Base-by-base conservation (phyloP, 768 basidiomycete genomes). In the Hypsizygus marmoreus region DNA sequence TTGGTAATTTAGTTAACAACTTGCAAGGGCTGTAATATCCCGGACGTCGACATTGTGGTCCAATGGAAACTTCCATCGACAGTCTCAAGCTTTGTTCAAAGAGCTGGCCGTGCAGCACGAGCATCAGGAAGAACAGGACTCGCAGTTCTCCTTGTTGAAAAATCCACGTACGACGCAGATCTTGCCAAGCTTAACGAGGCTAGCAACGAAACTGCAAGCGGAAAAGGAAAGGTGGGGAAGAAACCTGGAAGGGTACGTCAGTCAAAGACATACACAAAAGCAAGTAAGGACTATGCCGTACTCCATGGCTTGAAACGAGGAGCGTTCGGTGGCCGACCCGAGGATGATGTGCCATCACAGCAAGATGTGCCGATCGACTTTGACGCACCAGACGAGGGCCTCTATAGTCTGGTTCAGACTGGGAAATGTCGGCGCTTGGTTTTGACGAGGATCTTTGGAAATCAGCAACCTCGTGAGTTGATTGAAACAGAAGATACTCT, bases 61-160 rank as follows among this genome's bases (percentile, higher is more conserved):
- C 70, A 71, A 31, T 73, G 69, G 69, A 71, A 68, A 25, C 16
- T 62, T 1, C 63, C 71, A 0, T 17, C 44, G 5, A 57, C 54
- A 5, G 16, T 70, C 0, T 69, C 65, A 0, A 48, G 56, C 6
- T 72, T 55, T 26, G 55, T 69, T 0, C 68, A 68, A 43, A 54
- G 66, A 1, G 68, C 67, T 0, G 67, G 69, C 0, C 47, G 68
- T 2, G 67, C 66, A 0, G 68, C 63, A 5, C 53, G 67, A 1
- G 57, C 47, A 0, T 33, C 29, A 0, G 50, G 54, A 0, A 17
- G 43, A 5, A 40, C 24, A 4, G 66, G 65, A 0, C 41, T 65
- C 3, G 64, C 66, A 4, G 51, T 65, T 1, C 41, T 68, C 23
- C 40, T 67, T 2, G 63, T 61, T 0, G 60, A 66, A 30, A 13